phyloP scores from a whole-genome alignment of 2,329 filamentous ascomycete species.

The Tothia fuscella region DNA sequence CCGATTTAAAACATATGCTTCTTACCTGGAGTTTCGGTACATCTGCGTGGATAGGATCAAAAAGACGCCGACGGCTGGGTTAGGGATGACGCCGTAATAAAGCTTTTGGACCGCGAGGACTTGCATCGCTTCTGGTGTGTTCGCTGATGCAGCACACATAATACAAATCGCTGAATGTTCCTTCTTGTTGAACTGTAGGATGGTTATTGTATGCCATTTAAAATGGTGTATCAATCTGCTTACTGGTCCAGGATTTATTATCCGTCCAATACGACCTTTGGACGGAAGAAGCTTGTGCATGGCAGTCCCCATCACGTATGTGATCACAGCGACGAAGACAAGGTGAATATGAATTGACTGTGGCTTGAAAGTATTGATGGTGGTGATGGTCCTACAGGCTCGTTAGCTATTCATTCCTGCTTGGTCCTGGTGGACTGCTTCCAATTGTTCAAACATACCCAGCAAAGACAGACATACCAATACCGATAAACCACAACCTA shows the following conservation, averaged over 20 bases:
- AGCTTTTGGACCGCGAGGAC: constrained; percentile 12
- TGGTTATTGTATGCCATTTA: too few species aligned
- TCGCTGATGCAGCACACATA: constrained; percentile 11
- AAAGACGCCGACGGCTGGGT: constrained; percentile 8
- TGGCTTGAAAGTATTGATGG: constrained; percentile 29
- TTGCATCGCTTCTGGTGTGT: constrained; percentile 10
- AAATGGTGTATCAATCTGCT: background rate
- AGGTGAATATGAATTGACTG: constrained; percentile 32
- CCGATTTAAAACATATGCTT: too few species aligned
- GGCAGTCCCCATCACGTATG: constrained; percentile 30
- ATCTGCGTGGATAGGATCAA: constrained; percentile 13
- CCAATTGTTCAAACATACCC: constrained; percentile 28
- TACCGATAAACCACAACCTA: constrained; percentile 11
- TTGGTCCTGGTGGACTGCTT: background rate
- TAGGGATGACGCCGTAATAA: constrained; percentile 10
- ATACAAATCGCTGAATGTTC: constrained; percentile 20
- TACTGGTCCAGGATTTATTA: constrained; percentile 27
- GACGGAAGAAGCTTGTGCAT: constrained; percentile 27
- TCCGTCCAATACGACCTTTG: constrained; percentile 22
- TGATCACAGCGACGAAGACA: constrained; percentile 35
- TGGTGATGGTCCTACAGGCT: constrained; percentile 4
- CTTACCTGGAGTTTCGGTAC: too few species aligned
- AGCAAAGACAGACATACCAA: constrained; percentile 18
- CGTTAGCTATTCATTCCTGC: background rate
- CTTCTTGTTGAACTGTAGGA: constrained; percentile 21